Evolutionary conservation across 83 land plant genomes (phyloP).

Genomic region (Isoetes engelmannii): DNA sequence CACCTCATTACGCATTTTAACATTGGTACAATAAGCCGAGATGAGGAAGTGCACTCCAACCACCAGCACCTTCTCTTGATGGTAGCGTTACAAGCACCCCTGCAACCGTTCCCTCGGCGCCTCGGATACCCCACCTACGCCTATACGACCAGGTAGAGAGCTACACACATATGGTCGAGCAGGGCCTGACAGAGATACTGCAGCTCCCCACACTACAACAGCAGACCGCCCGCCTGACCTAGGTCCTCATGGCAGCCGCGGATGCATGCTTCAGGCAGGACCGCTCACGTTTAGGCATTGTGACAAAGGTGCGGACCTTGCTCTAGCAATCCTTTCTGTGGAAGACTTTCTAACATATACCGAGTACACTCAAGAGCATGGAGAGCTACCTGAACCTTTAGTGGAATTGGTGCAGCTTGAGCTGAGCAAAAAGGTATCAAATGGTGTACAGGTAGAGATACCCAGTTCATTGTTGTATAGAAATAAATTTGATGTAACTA

Average conservation of each 20-base stretch:
- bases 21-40: too few species aligned
- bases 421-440: constrained; percentile 28
- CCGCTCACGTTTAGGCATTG: constrained; percentile 41
- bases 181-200: constrained; percentile 34
- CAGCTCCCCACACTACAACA: constrained; percentile 30
- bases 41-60: too few species aligned
- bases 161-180: constrained; percentile 32
- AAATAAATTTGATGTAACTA: neutral
- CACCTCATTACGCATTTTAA: too few species aligned
- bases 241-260: constrained; percentile 7
- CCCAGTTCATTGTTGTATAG: neutral
- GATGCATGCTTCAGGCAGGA: constrained; percentile 55
- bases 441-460: neutral
- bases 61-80: too few species aligned
- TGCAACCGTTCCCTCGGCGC: too few species aligned
- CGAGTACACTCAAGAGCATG: constrained; percentile 31
- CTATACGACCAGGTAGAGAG: constrained; percentile 29
- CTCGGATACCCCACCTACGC: too few species aligned
- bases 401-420: constrained; percentile 28
- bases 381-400: constrained; percentile 43
- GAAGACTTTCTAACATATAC: constrained; percentile 54
- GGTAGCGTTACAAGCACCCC: too few species aligned
- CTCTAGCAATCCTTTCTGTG: constrained; percentile 46
- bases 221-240: constrained; percentile 44
- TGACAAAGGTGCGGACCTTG: constrained; percentile 52